Percentiles rank a stretch among this genome's conserved stretches.
Evolutionary conservation across 129 eudicot species (phyloP).

Genomic region (Flaveria linearis): DNA sequence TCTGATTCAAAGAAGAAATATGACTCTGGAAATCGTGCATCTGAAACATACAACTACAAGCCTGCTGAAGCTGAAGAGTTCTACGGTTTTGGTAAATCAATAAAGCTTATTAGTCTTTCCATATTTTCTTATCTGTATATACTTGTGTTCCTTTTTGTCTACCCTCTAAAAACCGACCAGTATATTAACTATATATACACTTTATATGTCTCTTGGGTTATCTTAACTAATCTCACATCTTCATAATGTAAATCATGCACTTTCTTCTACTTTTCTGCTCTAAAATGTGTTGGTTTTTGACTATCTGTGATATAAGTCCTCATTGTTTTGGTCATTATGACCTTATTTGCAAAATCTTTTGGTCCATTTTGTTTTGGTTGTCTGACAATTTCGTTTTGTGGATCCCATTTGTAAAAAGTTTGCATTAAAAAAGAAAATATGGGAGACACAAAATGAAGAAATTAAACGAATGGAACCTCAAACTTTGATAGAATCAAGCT

Average conservation of each 20-base stretch:
- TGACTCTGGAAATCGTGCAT: constrained; percentile 48
- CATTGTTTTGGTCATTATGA: not conserved
- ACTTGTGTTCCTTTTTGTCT: not conserved
- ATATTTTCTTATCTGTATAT: not conserved
- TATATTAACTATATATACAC: not conserved
- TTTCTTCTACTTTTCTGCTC: not conserved
- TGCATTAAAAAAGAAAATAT: not conserved
- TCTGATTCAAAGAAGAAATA: constrained; percentile 62
- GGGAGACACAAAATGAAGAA: constrained; percentile 24
- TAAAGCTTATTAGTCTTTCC: not conserved
- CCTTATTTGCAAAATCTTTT: constrained; percentile 12
- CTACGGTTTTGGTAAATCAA: constrained; percentile 77
- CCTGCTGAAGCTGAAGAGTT: constrained; percentile 71
- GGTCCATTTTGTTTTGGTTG: not conserved
- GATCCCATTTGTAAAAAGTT: constrained; percentile 22
- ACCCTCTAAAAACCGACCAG: not conserved
- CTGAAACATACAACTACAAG: constrained; percentile 52
- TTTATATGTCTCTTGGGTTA: not conserved
- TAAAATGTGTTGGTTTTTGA: not conserved
- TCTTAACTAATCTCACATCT: not conserved
- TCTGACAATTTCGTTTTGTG: constrained; percentile 28
- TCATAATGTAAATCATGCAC: not conserved
- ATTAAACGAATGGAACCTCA: constrained; percentile 13
- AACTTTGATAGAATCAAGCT: constrained; percentile 25
- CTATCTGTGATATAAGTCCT: not conserved